Conservation (phyloP, 495 filamentous ascomycete species). For the Penicillium manginii region DNA sequence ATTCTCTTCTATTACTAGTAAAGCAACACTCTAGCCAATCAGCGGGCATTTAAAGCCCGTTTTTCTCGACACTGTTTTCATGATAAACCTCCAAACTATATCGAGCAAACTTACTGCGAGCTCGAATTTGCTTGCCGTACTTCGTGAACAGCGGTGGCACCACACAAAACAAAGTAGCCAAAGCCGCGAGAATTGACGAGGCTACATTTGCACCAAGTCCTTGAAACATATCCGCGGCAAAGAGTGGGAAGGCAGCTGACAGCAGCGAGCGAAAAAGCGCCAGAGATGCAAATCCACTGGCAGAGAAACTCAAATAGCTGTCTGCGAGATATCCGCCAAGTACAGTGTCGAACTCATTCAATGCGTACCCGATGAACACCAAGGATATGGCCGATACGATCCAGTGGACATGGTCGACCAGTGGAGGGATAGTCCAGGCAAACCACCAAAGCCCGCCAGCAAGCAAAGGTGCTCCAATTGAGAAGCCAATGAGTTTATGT, state of each 20-base stretch:
- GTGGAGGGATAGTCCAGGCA: constrained; percentile 48
- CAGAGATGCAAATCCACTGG: constrained; percentile 44
- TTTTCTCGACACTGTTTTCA: constrained; percentile 19
- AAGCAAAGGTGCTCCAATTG: constrained; percentile 41
- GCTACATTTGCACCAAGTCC: constrained; percentile 42
- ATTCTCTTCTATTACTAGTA: too few species aligned
- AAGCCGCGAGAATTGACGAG: constrained; percentile 28
- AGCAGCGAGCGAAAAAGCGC: constrained; percentile 39
- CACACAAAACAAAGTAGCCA: constrained; percentile 6
- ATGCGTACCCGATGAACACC: constrained; percentile 43
- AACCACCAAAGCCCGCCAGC: constrained; percentile 46
- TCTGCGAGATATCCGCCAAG: constrained; percentile 51
- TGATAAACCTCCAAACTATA: constrained; percentile 33
- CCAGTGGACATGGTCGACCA: constrained; percentile 31
- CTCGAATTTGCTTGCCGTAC: constrained; percentile 41
- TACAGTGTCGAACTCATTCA: constrained; percentile 46
- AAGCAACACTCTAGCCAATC: too few species aligned
- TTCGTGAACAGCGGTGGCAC: constrained; percentile 28
- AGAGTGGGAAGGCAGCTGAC: constrained; percentile 43
- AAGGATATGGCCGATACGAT: constrained; percentile 36
- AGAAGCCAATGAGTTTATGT: constrained; percentile 32
- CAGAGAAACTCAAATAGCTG: constrained; percentile 44
- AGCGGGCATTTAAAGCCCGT: not conserved
- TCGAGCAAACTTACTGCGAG: constrained; percentile 44
- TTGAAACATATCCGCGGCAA: constrained; percentile 41